Conservation (phyloP, 2,329 filamentous ascomycete species). For the Sporothrix brunneoviolacea region DNA sequence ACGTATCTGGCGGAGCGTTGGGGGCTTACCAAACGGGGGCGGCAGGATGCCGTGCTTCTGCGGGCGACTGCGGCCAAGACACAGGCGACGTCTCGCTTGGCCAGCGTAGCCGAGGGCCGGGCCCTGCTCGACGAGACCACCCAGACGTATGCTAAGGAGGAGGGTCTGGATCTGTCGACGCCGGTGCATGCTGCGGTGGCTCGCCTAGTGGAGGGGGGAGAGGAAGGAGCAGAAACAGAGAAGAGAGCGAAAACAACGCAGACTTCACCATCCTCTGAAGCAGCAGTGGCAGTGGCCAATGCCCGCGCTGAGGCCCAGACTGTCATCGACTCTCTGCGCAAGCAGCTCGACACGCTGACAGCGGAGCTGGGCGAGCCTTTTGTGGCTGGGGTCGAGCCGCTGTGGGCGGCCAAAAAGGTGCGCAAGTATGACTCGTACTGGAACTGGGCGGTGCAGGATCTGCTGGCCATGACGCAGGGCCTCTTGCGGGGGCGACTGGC, state of each 20-base stretch:
- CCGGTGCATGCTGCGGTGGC: conserved; percentile 61
- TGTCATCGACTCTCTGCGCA: conserved; percentile 90
- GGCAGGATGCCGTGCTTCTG: conserved; percentile 86
- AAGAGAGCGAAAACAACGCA: no score
- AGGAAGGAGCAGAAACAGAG: no score
- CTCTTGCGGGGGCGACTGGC: conserved; percentile 95
- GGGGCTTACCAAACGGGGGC: conserved; percentile 76
- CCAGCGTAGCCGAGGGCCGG: conserved; percentile 88
- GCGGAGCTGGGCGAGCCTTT: conserved; percentile 96
- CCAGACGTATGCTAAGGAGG: conserved; percentile 80
- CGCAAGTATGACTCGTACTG: conserved; percentile 96
- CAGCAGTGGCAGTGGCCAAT: no score
- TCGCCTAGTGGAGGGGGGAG: no score
- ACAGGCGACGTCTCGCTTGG: conserved; percentile 72
- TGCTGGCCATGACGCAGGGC: conserved; percentile 97
- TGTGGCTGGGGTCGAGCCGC: conserved; percentile 85
- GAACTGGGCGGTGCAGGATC: conserved; percentile 99
- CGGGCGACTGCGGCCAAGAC: conserved; percentile 92
- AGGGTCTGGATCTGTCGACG: conserved; percentile 77
- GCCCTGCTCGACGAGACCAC: conserved; percentile 80
- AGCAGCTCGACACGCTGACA: conserved; percentile 90
- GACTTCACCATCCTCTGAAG: no score
- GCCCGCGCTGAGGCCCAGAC: no score
- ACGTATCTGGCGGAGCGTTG: conserved; percentile 94
- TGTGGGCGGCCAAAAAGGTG: conserved; percentile 89